Conservation (phyloP, 2,329 filamentous ascomycete genomes). For the Ophioceras dolichostomum region DNA sequence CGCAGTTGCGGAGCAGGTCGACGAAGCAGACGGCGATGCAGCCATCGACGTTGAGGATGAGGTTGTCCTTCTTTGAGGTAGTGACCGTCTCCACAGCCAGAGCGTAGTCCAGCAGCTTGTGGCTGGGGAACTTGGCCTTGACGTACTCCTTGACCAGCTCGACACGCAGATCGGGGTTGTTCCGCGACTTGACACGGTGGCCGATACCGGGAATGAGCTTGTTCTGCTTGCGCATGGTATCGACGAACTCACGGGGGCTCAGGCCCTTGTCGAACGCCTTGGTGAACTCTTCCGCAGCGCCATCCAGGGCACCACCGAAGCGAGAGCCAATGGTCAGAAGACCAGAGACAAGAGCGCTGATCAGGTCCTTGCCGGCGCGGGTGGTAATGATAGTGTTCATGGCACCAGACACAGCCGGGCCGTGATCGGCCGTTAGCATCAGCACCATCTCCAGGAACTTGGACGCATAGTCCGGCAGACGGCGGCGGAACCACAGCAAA, state of each 20-base stretch:
- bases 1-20: constrained; percentile 92
- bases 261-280: constrained; percentile 97
- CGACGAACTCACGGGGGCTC: constrained; percentile 96
- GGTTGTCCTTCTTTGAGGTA: constrained; percentile 99
- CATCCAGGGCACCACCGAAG: constrained; percentile 96
- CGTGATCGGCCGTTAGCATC: constrained; percentile 99
- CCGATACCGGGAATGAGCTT: constrained; percentile 99
- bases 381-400: constrained; percentile 99
- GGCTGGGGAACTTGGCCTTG: constrained; percentile 90
- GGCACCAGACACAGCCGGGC: constrained; percentile 95
- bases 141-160: constrained; percentile 99
- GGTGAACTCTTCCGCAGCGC: constrained; percentile 96
- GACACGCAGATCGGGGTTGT: constrained; percentile 99
- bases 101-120: constrained; percentile 98
- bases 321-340: constrained; percentile 95
- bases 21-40: constrained; percentile 99
- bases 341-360: constrained; percentile 90
- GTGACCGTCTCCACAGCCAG: constrained; percentile 96
- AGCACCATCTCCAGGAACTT: constrained; percentile 99
- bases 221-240: constrained; percentile 99
- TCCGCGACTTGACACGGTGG: constrained; percentile 98
- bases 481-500: constrained; percentile 97
- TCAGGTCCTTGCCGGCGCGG: constrained; percentile 96
- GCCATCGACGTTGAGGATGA: constrained; percentile 98
- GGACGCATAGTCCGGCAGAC: constrained; percentile 89